Conservation (phyloP, 331 rosid genomes). For the Dryas integrifolia region DNA sequence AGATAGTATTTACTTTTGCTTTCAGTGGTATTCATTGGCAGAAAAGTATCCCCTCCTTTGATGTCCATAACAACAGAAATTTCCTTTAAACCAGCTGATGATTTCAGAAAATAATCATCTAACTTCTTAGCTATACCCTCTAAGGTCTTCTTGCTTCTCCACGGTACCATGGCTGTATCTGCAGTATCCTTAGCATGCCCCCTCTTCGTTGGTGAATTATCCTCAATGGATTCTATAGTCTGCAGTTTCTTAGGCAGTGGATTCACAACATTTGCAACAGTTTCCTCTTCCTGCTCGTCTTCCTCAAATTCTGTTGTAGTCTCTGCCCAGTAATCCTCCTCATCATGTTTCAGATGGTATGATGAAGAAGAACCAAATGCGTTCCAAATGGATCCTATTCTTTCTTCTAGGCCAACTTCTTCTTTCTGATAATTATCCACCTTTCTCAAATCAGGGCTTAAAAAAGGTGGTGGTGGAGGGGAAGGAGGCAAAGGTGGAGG, state of each 20-base stretch:
- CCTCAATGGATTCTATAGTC: constrained; percentile 30
- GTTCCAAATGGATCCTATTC: constrained; percentile 8
- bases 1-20: constrained; percentile 42
- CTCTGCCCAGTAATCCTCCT: constrained; percentile 79
- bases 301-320: constrained; percentile 66
- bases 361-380: constrained; percentile 24
- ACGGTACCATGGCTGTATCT: constrained; percentile 30
- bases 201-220: constrained; percentile 39
- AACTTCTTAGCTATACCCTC: constrained; percentile 62
- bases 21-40: constrained; percentile 40
- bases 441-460: constrained; percentile 50
- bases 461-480: constrained; percentile 70
- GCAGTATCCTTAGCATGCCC: constrained; percentile 36
- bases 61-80: constrained; percentile 77
- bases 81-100: constrained; percentile 68
- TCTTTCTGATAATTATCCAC: constrained; percentile 19
- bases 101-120: constrained; percentile 81
- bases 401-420: constrained; percentile 37
- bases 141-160: constrained; percentile 60
- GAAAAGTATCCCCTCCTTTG: constrained; percentile 49
- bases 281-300: constrained; percentile 54
- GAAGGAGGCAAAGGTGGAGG: constrained; percentile 46
- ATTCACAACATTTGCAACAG: constrained; percentile 33
- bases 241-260: constrained; percentile 42
- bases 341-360: constrained; percentile 25